phyloP scores from a whole-genome alignment of 495 filamentous ascomycete species.

The Tuber borchii region DNA sequence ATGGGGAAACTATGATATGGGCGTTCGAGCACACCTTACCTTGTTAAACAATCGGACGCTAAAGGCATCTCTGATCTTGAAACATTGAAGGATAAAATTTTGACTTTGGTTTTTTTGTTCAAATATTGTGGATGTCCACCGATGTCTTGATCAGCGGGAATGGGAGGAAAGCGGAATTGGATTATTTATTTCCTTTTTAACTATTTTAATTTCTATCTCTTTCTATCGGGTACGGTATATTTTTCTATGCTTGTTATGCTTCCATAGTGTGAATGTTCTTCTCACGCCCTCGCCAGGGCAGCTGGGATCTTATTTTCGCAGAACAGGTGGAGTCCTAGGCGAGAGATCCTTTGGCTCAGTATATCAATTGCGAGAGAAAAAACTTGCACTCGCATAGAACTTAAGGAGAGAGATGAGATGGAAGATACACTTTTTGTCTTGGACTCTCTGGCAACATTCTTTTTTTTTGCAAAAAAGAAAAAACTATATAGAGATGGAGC shows the following conservation, averaged over 20 bases:
- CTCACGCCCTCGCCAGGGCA: neutral
- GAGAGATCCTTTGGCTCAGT: conserved; percentile 43
- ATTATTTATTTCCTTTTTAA: conserved; percentile 11
- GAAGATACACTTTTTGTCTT: conserved; percentile 1
- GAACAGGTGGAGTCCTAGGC: conserved; percentile 43
- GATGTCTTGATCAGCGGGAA: neutral
- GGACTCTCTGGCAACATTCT: neutral
- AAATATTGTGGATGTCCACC: neutral
- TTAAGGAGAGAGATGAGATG: neutral
- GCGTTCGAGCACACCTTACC: conserved; percentile 96
- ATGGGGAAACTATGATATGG: conserved; percentile 77
- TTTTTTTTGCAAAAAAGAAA: neutral
- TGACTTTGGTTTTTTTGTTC: neutral
- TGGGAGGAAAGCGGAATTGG: neutral
- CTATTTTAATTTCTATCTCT: conserved; percentile 1
- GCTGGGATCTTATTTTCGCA: conserved; percentile 19
- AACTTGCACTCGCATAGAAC: conserved; percentile 13
- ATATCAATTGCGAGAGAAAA: conserved; percentile 42
- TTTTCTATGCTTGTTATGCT: neutral
- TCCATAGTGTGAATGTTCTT: conserved; percentile 7
- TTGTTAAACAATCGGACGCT: conserved; percentile 96
- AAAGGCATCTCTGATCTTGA: conserved; percentile 88
- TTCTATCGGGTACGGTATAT: neutral
- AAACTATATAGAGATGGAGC: neutral
- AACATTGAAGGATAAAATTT: conserved; percentile 48